Base-by-base conservation (phyloP, 805 yeast genomes). In the Lachancea waltii region DNA sequence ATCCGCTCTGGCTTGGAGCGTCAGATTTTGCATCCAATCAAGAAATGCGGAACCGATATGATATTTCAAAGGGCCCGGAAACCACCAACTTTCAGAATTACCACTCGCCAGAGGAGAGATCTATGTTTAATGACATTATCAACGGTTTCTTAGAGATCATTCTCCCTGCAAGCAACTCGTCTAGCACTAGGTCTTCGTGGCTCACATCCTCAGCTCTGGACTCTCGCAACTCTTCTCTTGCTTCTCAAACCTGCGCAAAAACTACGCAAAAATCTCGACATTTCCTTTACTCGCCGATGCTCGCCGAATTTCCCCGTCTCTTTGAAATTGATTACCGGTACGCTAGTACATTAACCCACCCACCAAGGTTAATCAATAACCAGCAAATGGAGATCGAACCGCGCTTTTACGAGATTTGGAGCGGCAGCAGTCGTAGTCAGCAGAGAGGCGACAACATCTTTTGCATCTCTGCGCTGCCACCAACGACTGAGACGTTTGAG, bases 1-100 rank as follows among this genome's bases (percentile, higher is more conserved):
- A 89, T 58, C 95, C 95, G 3, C 57, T 87, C 45, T 85, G 95
- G 95, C 67, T 72, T 37, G 74, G 74, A 33, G 45, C 59, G 4
- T 47, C 57, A 4, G 40, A 68, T 15, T 43, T 58, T 18, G 35
- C 48, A 14, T 49, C 57, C 19, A 59, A 65, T 42, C 47, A n/a
- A n/a, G n/a, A n/a, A n/a, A n/a, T n/a, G n/a, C n/a, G n/a, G n/a
- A n/a, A n/a, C n/a, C n/a, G n/a, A n/a, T n/a, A n/a, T n/a, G n/a
- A n/a, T n/a, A n/a, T n/a, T n/a, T n/a, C n/a, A n/a, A n/a, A n/a
- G n/a, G n/a, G n/a, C n/a, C n/a, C n/a, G n/a, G n/a, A n/a, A n/a
- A n/a, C n/a, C n/a, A n/a, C n/a, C n/a, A n/a, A n/a, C n/a, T n/a
- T n/a, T n/a, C n/a, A n/a, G n/a, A n/a, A n/a, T n/a, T n/a, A n/a